These are phyloP conservation scores for Lachnellula arida DNA, from an alignment of 2,329 filamentous ascomycete genomes.

Conservation along the genomic window DNA sequence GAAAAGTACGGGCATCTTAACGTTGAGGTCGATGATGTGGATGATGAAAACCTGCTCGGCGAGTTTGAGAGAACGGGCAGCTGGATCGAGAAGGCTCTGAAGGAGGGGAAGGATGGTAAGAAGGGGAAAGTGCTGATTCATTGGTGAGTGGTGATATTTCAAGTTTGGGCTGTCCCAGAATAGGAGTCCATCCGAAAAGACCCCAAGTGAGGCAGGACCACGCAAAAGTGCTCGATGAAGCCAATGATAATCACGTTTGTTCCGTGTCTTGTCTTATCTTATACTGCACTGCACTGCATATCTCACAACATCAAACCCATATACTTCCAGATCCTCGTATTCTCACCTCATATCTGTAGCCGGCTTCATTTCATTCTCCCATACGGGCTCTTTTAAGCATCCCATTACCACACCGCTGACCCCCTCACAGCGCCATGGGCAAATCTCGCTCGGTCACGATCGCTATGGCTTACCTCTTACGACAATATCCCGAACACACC, in stretches of 20 bases:
- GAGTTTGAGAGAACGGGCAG: conserved; percentile 73
- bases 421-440: conserved; percentile 73
- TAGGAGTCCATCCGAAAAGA: neutral
- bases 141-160: conserved; percentile 50
- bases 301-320: no score
- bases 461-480: conserved; percentile 80
- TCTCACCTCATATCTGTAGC: no score
- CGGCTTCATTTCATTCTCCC: no score
- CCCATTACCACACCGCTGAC: conserved; percentile 4
- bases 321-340: no score
- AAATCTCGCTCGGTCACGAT: conserved; percentile 88
- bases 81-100: conserved; percentile 77
- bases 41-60: conserved; percentile 80
- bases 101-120: conserved; percentile 43
- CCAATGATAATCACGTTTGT: no score
- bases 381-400: no score
- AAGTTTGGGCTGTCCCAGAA: conserved; percentile 9
- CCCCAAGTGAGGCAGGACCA: neutral
- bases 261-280: no score
- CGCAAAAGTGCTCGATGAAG: no score
- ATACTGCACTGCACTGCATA: no score
- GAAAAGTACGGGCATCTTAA: conserved; percentile 65
- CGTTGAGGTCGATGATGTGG: conserved; percentile 85
- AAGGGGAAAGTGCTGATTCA: conserved; percentile 62
- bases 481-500: conserved; percentile 49